Base-by-base conservation (phyloP, 208 protist genomes). In the Wallacemonas rigidus region DNA sequence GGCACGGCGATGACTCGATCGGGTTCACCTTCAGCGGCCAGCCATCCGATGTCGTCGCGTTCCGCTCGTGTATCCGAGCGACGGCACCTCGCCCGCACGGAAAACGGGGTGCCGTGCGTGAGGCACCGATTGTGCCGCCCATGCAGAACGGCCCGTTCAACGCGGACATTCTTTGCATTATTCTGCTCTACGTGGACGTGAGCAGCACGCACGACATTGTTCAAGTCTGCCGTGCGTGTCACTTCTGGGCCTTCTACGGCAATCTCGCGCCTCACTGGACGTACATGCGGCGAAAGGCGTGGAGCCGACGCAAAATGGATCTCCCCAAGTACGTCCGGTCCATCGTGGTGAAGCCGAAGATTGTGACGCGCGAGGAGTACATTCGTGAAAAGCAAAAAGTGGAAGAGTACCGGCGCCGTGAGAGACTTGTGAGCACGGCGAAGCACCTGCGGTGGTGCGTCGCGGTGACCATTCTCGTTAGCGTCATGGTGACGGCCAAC, bases 191-290 rank as follows among this genome's bases (percentile, higher is more conserved):
- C 79, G 79, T 96, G 0, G 74, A 89, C 50, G 79, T 75, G 26
- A 78, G 78, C 69, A 88, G 77, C 67, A 64, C 76, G 61, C 57
- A 75, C 7, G 80, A 85, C 55, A 91, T 96, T 15, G 61, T 94
- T 12, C 69, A 88, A 26, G 74, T 93, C 41, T 75, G 91, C 74
- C 61, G 76, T 43, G 79, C 82, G 9, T 96, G 83, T 61, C 82
- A 76, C 53, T 93, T 92, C 70, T 96, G 91, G 89, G 83, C 79
- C 68, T 94, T 85, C 68, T 90, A 93, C 70, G 79, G 69, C 55
- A 94, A 96, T 71, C 82, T 87, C 35, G 83, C 87, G 3, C 91
- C 91, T 2, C 89, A 96, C 74, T 96, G 91, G 89, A 91, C 91
- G 3, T 88, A 88, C 80, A 90, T 90, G 50, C 69, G 83, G 3